Evolutionary conservation across 768 basidiomycete species (phyloP).

Genomic region (Termitomyces sp.): DNA sequence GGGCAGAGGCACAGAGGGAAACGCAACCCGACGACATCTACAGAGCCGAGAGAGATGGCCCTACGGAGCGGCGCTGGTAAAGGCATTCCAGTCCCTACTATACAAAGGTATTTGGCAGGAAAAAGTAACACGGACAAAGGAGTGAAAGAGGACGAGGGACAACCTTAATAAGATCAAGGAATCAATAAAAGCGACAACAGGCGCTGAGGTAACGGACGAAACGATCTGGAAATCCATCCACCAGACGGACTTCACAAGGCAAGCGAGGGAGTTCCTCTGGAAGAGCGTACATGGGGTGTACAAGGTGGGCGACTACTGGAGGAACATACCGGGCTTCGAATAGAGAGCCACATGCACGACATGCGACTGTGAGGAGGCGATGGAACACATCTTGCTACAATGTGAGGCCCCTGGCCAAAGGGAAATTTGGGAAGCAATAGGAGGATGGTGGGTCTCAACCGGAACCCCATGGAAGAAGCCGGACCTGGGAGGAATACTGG

Average conservation of each 20-base stretch:
- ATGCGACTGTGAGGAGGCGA: not conserved
- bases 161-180: not conserved
- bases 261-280: not conserved
- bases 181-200: not conserved
- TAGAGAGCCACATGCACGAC: not conserved
- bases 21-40: not conserved
- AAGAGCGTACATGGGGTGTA: not conserved
- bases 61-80: not conserved
- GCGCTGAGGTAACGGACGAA: rapidly evolving
- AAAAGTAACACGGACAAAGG: rapidly evolving
- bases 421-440: not conserved
- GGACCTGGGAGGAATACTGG: not conserved
- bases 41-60: not conserved
- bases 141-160: not conserved
- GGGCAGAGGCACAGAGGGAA: rapidly evolving
- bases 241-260: not conserved
- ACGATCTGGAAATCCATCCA: not conserved
- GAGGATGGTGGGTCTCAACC: not conserved
- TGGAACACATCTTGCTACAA: not conserved
- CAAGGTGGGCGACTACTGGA: not conserved
- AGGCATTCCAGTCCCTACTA: not conserved
- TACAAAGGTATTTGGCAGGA: not conserved
- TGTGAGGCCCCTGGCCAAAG: not conserved
- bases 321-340: not conserved
- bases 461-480: not conserved